These are phyloP conservation scores for Xerocomellus intermedius DNA, from an alignment of 768 basidiomycete genomes.

Conservation along the genomic window DNA sequence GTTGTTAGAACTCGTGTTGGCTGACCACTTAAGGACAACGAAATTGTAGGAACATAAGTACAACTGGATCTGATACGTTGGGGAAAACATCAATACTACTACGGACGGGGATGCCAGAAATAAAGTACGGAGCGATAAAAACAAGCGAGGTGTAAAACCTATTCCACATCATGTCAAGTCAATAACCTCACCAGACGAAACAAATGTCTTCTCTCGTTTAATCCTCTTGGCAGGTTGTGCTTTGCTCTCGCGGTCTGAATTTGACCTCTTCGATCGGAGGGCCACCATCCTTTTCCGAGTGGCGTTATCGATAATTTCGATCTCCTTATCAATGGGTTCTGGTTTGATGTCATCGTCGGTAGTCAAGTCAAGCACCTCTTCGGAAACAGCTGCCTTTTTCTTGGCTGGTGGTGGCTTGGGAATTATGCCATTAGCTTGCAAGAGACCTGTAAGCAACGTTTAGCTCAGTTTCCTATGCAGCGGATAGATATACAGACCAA, in stretches of 20 bases:
- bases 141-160: neutral
- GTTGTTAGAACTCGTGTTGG: neutral
- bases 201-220: constrained; percentile 21
- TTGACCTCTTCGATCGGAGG: constrained; percentile 4
- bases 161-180: constrained; percentile 27
- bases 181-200: constrained; percentile 26
- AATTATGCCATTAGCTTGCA: constrained; percentile 29
- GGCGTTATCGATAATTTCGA: constrained; percentile 6
- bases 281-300: neutral
- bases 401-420: constrained; percentile 11
- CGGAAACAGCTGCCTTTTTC: neutral
- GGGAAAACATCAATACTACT: neutral
- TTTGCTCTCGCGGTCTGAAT: neutral
- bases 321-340: constrained; percentile 5
- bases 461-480: neutral
- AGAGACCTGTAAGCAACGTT: constrained; percentile 17
- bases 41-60: neutral
- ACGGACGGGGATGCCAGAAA: neutral
- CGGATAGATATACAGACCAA: constrained; percentile 14
- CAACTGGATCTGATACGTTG: neutral
- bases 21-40: neutral
- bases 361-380: constrained; percentile 27
- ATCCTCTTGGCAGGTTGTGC: constrained; percentile 24
- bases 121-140: neutral
- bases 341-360: constrained; percentile 4